Evolutionary conservation across 805 yeast genomes (phyloP), one percentile per base, ranked within the genome.

Genomic region (Jamesozyma hellenica): DNA sequence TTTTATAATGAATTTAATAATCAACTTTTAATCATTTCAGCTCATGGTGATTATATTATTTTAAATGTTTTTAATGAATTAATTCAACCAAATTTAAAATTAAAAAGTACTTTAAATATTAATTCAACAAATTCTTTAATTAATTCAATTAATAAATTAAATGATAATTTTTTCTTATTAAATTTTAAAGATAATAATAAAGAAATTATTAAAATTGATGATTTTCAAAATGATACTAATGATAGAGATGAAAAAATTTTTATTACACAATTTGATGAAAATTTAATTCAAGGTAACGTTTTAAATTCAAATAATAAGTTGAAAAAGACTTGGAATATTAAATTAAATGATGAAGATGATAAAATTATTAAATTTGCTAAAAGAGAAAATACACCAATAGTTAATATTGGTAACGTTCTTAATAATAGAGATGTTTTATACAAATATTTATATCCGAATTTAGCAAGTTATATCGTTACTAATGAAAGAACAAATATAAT

Each of bases 401-500:
- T 80, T 0, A 79, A 80, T 12, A 56, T 79, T 35, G 96, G 94
- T 8, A 69, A 74, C 19, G 74, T 82, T 0, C 61, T 82, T 23
- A 79, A 80, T 16, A 78, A 82, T 49, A 72, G 85, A 53, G 67
- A 79, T 1, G 90, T 85, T 1, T 61, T 86, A 30, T 86, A 88
- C 72, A 92, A 90, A 60, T 88, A 82, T 56, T 62, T 88, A 43
- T 71, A 82, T 51, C 94, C 94, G 16, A 76, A 83, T 50, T 43
- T 74, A 16, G 66, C 80, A 2, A 70, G 75, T 1, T 66, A 77
- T 16, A 70, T 79, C 2, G 62, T 79, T 0, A 49, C 58, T 17
- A 53, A 67, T 35, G 41, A 48, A 3, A 49, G 46, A 2, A 52
- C 57, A 0, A 45, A 52, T 1, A 43, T 49, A 0, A 50, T 86